These are phyloP conservation scores for Tylopilus felleus DNA, from an alignment of 768 basidiomycete species.

Conservation along the genomic window DNA sequence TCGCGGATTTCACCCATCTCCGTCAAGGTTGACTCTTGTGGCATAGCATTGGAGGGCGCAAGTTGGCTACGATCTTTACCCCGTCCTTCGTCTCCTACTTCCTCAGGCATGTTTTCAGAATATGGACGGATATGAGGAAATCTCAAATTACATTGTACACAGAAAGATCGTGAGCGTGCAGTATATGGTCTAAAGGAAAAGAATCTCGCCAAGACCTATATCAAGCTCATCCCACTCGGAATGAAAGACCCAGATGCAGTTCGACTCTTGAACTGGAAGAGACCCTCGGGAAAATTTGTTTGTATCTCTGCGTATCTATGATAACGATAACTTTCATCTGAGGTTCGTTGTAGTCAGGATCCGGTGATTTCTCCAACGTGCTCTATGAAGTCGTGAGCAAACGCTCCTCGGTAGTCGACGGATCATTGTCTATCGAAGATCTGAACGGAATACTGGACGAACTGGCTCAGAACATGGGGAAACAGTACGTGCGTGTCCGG, in stretches of 20 bases:
- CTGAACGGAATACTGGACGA: conserved; percentile 81
- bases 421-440: conserved; percentile 74
- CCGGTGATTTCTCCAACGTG: conserved; percentile 87
- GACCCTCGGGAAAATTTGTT: conserved; percentile 66
- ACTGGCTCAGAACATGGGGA: conserved; percentile 65
- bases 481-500: conserved; percentile 51
- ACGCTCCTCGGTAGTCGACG: conserved; percentile 75
- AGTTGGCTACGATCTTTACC: conserved; percentile 86
- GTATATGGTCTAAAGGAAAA: conserved; percentile 96
- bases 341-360: conserved; percentile 47
- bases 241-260: conserved; percentile 77
- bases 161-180: conserved; percentile 93
- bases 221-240: conserved; percentile 83
- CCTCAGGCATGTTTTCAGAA: conserved; percentile 63
- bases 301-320: conserved; percentile 21
- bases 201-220: conserved; percentile 89
- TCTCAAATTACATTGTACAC: conserved; percentile 7
- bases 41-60: conserved; percentile 81
- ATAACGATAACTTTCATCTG: neutral
- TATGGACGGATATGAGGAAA: neutral
- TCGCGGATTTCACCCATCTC: neutral
- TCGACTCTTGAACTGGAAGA: conserved; percentile 87
- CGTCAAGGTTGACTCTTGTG: conserved; percentile 13
- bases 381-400: conserved; percentile 84
- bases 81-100: conserved; percentile 81